Percentiles rank a stretch among this genome's conserved stretches.
These are phyloP conservation scores for Aureobasidium lini DNA, from an alignment of 2,329 filamentous ascomycete species.

Conservation along the genomic window DNA sequence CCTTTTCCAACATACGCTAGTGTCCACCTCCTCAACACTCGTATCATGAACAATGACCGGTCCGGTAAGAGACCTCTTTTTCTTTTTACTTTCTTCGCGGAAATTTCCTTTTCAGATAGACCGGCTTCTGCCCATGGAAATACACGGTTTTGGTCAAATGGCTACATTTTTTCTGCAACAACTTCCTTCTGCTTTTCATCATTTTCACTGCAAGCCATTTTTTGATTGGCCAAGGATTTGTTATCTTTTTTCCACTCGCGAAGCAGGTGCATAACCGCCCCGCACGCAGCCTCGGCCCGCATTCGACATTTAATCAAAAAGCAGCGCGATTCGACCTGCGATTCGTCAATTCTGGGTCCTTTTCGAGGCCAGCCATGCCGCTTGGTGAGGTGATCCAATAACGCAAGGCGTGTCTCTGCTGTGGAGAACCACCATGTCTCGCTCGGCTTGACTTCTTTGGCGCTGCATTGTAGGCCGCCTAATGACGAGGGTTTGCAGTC, in stretches of 20 bases:
- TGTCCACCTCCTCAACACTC: constrained; percentile 1
- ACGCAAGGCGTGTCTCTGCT: constrained; percentile 1
- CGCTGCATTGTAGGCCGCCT: constrained; percentile 2
- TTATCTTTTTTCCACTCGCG: constrained; percentile 3
- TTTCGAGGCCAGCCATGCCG: neutral
- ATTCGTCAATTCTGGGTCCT: constrained; percentile 4
- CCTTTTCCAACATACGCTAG: constrained; percentile 6
- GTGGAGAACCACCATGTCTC: constrained; percentile 6
- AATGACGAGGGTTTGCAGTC: constrained; percentile 7
- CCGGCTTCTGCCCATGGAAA: constrained; percentile 3
- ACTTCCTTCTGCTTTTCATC: neutral
- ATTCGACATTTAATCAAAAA: constrained; percentile 10
- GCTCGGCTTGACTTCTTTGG: neutral
- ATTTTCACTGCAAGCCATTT: neutral
- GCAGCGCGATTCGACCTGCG: neutral
- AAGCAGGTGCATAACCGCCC: constrained; percentile 8
- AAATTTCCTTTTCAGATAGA: constrained; percentile 4
- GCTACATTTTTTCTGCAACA: neutral
- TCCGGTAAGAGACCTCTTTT: constrained; percentile 11
- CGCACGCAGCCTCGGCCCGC: constrained; percentile 9
- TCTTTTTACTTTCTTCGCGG: neutral
- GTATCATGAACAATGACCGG: constrained; percentile 11
- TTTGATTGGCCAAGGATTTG: constrained; percentile 7
- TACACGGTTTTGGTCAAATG: neutral
- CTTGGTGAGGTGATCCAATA: constrained; percentile 3